Percentiles rank a stretch among this genome's conserved stretches.
phyloP scores from a whole-genome alignment of 179 eudicot species.

The Silene vulgaris region DNA sequence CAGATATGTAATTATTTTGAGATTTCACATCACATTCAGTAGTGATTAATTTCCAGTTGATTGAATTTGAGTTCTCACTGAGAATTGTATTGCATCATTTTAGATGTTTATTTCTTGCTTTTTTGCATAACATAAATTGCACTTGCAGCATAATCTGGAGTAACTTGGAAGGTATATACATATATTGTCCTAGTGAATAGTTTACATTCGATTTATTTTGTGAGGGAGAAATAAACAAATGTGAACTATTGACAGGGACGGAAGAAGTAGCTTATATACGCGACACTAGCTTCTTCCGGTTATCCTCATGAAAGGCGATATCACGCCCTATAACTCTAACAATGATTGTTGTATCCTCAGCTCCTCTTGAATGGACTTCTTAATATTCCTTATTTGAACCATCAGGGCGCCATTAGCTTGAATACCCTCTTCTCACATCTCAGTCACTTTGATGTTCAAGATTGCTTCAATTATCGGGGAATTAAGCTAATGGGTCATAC shows the following conservation, averaged over 20 bases:
- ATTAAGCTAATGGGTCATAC: too few relatives aligned
- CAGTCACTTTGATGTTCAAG: conserved; percentile 46
- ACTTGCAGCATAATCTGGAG: background rate
- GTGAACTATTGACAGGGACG: too few relatives aligned
- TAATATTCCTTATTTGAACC: conserved; percentile 54
- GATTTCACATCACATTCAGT: background rate
- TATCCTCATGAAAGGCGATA: conserved; percentile 73
- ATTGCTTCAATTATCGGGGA: too few relatives aligned
- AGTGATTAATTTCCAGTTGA: background rate
- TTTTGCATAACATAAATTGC: background rate
- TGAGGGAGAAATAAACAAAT: too few relatives aligned
- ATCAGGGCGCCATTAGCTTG: conserved; percentile 34
- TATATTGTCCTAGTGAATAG: too few relatives aligned
- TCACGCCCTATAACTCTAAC: conserved; percentile 73
- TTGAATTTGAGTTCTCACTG: background rate
- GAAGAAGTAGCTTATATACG: too few relatives aligned
- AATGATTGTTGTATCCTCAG: conserved; percentile 59
- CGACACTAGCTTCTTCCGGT: conserved; percentile 46
- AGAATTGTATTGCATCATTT: background rate
- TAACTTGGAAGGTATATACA: background rate
- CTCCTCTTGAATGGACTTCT: conserved; percentile 71
- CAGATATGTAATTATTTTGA: conserved; percentile 18
- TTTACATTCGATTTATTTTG: too few relatives aligned
- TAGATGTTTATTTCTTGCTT: background rate
- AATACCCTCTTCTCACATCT: conserved; percentile 64